phyloP scores from a whole-genome alignment of 179 eudicot species.

The Corrigiola litoralis region DNA sequence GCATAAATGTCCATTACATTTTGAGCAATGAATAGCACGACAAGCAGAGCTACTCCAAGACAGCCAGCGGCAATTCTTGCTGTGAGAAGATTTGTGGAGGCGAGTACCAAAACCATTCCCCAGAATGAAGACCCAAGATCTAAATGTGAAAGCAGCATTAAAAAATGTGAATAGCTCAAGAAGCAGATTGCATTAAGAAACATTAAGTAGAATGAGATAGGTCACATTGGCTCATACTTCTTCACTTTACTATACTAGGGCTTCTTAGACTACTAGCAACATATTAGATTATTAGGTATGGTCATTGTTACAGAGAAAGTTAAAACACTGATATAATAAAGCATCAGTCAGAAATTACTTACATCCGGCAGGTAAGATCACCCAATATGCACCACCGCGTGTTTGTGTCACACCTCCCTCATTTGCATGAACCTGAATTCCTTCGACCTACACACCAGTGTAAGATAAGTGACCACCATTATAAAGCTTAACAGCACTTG shows the following conservation, averaged over 20 bases:
- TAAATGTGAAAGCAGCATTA: slow-evolving; percentile 17
- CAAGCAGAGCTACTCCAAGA: slow-evolving; percentile 66
- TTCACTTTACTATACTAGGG: background rate
- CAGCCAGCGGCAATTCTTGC: slow-evolving; percentile 96
- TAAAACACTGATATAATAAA: background rate
- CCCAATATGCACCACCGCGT: slow-evolving; percentile 91
- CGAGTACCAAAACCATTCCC: slow-evolving; percentile 93
- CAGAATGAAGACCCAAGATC: slow-evolving; percentile 99
- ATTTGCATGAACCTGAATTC: slow-evolving; percentile 85
- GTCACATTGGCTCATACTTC: background rate
- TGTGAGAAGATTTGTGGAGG: slow-evolving; percentile 79
- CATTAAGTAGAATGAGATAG: background rate
- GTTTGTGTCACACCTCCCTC: slow-evolving; percentile 92
- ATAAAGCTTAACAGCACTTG: background rate
- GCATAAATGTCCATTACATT: slow-evolving; percentile 43
- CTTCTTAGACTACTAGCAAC: background rate
- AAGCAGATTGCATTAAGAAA: background rate
- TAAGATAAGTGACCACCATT: background rate
- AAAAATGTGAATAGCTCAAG: background rate
- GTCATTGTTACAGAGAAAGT: background rate
- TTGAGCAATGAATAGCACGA: slow-evolving; percentile 84
- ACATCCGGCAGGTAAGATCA: slow-evolving; percentile 99
- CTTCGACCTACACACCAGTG: slow-evolving; percentile 67
- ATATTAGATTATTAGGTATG: background rate
- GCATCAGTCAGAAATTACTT: slow-evolving; percentile 17